phyloP scores from a whole-genome alignment of 1,284 basidiomycete species.

The Marasmius oreades region DNA sequence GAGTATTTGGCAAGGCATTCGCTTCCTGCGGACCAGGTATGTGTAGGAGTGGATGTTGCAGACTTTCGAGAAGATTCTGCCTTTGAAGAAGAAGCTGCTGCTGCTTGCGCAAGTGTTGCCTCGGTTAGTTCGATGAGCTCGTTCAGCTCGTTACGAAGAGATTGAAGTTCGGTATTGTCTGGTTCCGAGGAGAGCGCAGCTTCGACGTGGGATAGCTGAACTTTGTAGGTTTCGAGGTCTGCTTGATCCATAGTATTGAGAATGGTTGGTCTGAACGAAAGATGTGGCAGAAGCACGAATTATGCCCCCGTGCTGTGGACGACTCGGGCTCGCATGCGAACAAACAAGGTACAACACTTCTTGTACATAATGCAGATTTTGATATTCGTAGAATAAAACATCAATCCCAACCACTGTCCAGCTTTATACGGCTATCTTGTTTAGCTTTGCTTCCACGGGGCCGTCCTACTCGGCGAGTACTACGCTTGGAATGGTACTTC shows the following conservation, averaged over 20 bases:
- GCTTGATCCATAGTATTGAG: constrained; percentile 55
- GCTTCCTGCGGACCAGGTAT: constrained; percentile 78
- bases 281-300: too few relatives aligned
- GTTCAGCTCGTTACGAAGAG: constrained; percentile 80
- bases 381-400: too few relatives aligned
- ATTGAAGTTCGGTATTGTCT: constrained; percentile 71
- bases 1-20: constrained; percentile 93
- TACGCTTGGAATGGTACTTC: constrained; percentile 73
- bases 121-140: constrained; percentile 89
- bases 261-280: too few relatives aligned
- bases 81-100: constrained; percentile 58
- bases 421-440: constrained; percentile 62
- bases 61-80: constrained; percentile 54
- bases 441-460: constrained; percentile 85
- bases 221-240: constrained; percentile 87
- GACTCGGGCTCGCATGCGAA: background rate
- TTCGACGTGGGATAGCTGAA: constrained; percentile 89
- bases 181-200: constrained; percentile 83
- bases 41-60: constrained; percentile 43
- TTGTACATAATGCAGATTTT: too few relatives aligned
- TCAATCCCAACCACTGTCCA: constrained; percentile 68
- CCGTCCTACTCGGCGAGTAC: constrained; percentile 62
- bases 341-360: background rate
- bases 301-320: too few relatives aligned
- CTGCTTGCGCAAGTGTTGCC: constrained; percentile 66